Evolutionary conservation across 495 filamentous ascomycete species (phyloP).

Genomic region (Recurvomyces mirabilis): DNA sequence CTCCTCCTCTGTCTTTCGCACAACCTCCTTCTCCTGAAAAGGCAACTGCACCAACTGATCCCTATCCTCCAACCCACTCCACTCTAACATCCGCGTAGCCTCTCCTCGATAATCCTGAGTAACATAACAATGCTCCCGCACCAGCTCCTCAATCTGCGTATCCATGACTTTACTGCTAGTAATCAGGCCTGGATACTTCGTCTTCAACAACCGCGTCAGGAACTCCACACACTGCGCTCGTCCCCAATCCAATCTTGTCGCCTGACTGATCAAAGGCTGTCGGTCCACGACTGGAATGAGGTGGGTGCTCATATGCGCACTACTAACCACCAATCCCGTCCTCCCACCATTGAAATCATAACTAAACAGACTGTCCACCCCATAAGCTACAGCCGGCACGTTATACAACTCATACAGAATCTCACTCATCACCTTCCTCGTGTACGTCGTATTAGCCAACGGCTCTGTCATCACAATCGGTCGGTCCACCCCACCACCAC

Average conservation of each 20-base stretch:
- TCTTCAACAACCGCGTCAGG: conserved; percentile 69
- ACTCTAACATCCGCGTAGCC: conserved; percentile 62
- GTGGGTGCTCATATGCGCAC: conserved; percentile 86
- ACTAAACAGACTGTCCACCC: conserved; percentile 91
- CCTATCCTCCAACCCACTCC: conserved; percentile 77
- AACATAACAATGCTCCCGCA: conserved; percentile 84
- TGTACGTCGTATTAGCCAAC: conserved; percentile 77
- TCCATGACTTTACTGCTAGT: conserved; percentile 65
- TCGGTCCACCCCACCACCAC: conserved; percentile 59
- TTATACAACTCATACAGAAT: conserved; percentile 91
- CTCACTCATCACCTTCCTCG: conserved; percentile 87
- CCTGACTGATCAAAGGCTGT: conserved; percentile 70
- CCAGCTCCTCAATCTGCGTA: conserved; percentile 73
- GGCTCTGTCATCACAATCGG: conserved; percentile 95
- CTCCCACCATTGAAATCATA: conserved; percentile 82
- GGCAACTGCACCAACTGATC: conserved; percentile 86
- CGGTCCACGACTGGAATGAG: conserved; percentile 84
- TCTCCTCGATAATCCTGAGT: conserved; percentile 73
- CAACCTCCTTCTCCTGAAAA: conserved; percentile 75
- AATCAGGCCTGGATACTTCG: conserved; percentile 82
- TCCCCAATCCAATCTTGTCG: conserved; percentile 89
- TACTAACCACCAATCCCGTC: conserved; percentile 83
- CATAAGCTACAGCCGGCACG: conserved; percentile 77
- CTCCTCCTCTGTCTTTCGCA: conserved; percentile 88
- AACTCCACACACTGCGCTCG: conserved; percentile 82